phyloP scores from a whole-genome alignment of 331 rosid species.

The Stylosanthes scabra region DNA sequence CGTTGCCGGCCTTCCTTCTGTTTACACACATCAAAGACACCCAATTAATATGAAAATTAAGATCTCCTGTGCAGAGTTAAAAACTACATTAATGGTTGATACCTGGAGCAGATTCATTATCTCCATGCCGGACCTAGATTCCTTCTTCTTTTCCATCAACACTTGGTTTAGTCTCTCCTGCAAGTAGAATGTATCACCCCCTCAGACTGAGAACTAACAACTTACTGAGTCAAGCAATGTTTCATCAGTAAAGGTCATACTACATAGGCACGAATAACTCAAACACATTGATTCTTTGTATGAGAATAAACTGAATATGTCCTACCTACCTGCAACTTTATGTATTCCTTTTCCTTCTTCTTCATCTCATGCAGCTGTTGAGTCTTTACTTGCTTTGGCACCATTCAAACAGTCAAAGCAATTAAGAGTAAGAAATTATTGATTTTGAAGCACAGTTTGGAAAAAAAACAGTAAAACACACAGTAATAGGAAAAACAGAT shows the following conservation, averaged over 20 bases:
- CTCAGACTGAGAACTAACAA: conserved; percentile 31
- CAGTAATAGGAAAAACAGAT: conserved; percentile 35
- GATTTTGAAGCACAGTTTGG: conserved; percentile 26
- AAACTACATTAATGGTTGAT: conserved; percentile 18
- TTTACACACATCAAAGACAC: conserved; percentile 34
- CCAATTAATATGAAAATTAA: conserved; percentile 34
- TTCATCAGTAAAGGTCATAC: conserved; percentile 30
- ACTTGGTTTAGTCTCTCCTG: conserved; percentile 98
- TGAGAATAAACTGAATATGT: conserved; percentile 22
- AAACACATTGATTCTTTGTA: conserved; percentile 30
- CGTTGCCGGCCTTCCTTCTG: conserved; percentile 99
- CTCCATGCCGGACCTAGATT: conserved; percentile 98
- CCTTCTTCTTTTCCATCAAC: conserved; percentile 98
- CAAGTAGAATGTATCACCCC: conserved; percentile 49
- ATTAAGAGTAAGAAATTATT: conserved; percentile 46
- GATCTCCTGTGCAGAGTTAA: conserved; percentile 19
- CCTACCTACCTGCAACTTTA: conserved; percentile 84
- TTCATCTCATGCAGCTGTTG: conserved; percentile 98
- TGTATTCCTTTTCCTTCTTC: conserved; percentile 97
- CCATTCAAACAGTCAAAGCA: conserved; percentile 22
- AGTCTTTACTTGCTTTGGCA: conserved; percentile 92
- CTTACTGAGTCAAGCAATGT: conserved; percentile 2
- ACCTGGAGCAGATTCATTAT: conserved; percentile 99
- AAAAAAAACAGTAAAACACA: conserved; percentile 36
- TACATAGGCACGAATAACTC: conserved; percentile 28